phyloP scores from a whole-genome alignment of 495 filamentous ascomycete species.

The Tuber calosporum region DNA sequence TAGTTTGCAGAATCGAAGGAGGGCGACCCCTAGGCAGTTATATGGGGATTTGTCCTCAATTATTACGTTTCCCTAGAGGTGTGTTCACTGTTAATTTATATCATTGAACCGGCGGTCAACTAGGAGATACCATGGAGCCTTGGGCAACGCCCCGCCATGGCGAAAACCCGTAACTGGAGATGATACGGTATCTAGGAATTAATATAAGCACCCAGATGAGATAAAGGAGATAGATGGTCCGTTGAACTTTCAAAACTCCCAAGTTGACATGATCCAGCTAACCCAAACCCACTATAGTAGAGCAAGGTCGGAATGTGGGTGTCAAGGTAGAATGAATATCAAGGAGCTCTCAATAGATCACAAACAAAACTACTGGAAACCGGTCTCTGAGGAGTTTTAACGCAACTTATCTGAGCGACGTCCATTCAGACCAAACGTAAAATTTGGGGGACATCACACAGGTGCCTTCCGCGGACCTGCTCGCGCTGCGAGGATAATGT shows the following conservation, averaged over 20 bases:
- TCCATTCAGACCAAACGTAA: not conserved
- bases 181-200: not conserved
- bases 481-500: too few relatives aligned
- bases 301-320: not conserved
- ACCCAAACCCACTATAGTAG: not conserved
- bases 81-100: too few relatives aligned
- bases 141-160: too few relatives aligned
- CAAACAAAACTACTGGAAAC: not conserved
- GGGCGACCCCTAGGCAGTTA: too few relatives aligned
- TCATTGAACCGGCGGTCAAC: too few relatives aligned
- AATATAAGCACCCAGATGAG: not conserved
- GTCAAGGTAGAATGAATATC: not conserved
- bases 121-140: too few relatives aligned
- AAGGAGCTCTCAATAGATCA: not conserved
- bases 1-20: too few relatives aligned
- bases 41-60: too few relatives aligned
- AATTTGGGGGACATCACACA: not conserved
- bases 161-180: too few relatives aligned
- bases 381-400: not conserved
- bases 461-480: too few relatives aligned
- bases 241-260: not conserved
- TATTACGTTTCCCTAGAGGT: too few relatives aligned
- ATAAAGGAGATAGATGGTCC: not conserved
- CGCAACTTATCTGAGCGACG: not conserved
- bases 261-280: not conserved